These are phyloP conservation scores for Xylaria curta DNA, from an alignment of 495 filamentous ascomycete genomes.

Conservation along the genomic window DNA sequence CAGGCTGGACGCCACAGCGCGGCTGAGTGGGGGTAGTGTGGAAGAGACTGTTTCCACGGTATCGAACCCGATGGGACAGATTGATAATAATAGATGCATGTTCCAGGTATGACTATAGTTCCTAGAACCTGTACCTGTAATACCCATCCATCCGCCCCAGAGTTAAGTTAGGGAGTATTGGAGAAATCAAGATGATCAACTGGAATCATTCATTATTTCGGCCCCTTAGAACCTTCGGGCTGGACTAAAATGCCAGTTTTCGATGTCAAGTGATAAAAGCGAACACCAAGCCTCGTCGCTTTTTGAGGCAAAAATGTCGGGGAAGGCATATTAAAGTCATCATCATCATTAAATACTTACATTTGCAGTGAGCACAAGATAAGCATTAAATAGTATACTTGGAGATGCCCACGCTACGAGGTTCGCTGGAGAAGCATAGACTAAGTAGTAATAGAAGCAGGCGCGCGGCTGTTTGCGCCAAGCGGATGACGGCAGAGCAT, in stretches of 20 bases:
- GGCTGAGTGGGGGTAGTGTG: background rate
- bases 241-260: background rate
- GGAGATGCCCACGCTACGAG: background rate
- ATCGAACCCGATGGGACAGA: background rate
- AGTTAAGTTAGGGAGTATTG: background rate
- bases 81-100: background rate
- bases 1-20: constrained; percentile 3
- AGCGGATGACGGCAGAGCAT: background rate
- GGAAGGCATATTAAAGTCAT: background rate
- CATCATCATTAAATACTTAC: background rate
- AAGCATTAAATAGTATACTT: background rate
- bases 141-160: background rate
- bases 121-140: background rate
- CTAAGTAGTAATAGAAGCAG: background rate
- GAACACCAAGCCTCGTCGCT: background rate
- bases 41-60: background rate
- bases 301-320: background rate
- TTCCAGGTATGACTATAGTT: background rate
- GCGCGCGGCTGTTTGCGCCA: constrained; percentile 17
- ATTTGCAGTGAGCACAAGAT: background rate
- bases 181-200: background rate
- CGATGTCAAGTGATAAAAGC: background rate
- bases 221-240: background rate
- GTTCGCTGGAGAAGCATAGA: background rate
- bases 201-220: too few species aligned